These are phyloP conservation scores for Raphanus sativus DNA, from an alignment of 345 rosid genomes.

Conservation along the genomic window DNA sequence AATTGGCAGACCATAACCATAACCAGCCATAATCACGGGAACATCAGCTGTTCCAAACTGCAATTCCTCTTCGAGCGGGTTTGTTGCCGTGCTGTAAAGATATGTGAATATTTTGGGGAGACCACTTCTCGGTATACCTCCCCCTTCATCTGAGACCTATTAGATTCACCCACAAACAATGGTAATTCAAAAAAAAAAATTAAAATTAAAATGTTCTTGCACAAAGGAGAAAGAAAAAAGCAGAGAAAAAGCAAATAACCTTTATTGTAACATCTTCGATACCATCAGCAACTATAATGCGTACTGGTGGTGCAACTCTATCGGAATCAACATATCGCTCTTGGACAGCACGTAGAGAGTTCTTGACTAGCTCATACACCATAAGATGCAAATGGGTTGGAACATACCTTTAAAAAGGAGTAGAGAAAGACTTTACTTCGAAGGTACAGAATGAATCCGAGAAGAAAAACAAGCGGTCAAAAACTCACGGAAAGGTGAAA, in stretches of 20 bases:
- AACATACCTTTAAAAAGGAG: conserved; percentile 56
- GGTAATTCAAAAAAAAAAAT: not conserved
- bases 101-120: conserved; percentile 95
- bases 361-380: conserved; percentile 95
- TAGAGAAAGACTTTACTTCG: not conserved
- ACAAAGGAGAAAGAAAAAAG: not conserved
- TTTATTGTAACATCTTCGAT: conserved; percentile 94
- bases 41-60: conserved; percentile 65
- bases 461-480: not conserved
- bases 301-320: conserved; percentile 70
- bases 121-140: conserved; percentile 96
- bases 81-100: conserved; percentile 91
- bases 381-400: conserved; percentile 91
- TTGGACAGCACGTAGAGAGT: conserved; percentile 93
- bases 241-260: conserved; percentile 39
- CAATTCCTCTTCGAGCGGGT: conserved; percentile 68
- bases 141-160: conserved; percentile 96
- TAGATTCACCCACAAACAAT: conserved; percentile 17
- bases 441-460: not conserved
- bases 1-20: conserved; percentile 91
- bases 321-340: conserved; percentile 78
- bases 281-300: conserved; percentile 91
- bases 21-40: conserved; percentile 89
- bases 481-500: conserved; percentile 92
- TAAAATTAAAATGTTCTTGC: too few relatives aligned